A percentile compares a stretch with the other conserved stretches of the same genome.
Evolutionary conservation across 2,329 filamentous ascomycete genomes (phyloP).

Genomic region (Seiridium cupressi): DNA sequence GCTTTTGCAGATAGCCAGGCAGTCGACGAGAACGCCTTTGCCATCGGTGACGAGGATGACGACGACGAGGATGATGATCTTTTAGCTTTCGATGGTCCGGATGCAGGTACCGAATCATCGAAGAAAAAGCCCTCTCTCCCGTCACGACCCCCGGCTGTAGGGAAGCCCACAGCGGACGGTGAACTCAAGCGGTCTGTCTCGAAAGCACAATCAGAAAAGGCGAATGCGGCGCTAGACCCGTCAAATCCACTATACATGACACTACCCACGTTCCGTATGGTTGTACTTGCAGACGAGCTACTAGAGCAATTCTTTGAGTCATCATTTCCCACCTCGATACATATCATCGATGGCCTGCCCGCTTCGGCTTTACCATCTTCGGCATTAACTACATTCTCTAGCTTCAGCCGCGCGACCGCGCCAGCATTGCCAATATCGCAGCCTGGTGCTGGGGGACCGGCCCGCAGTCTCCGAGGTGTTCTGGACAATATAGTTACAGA

Average conservation of each 20-base stretch:
- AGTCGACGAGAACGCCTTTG: conserved; percentile 56
- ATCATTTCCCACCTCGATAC: conserved; percentile 91
- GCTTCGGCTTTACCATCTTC: conserved; percentile 46
- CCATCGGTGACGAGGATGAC: conserved; percentile 63
- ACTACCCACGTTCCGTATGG: conserved; percentile 96
- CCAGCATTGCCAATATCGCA: conserved; percentile 35
- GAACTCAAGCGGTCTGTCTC: conserved; percentile 41
- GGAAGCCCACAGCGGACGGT: conserved; percentile 21
- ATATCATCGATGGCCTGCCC: conserved; percentile 67
- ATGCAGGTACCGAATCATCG: conserved; percentile 37
- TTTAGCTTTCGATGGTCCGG: conserved; percentile 54
- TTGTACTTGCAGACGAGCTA: conserved; percentile 91
- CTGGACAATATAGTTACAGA: conserved; percentile 97
- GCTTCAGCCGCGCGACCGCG: conserved; percentile 48
- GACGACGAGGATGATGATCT: conserved; percentile 54
- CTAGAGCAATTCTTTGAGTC: conserved; percentile 97
- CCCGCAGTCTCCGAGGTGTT: conserved; percentile 82
- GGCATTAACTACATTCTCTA: conserved; percentile 81
- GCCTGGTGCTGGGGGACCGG: conserved; percentile 44
- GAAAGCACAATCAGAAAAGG: conserved; percentile 69
- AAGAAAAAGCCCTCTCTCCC: conserved; percentile 42
- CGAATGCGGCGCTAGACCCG: conserved; percentile 89
- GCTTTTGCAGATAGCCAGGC: conserved; percentile 20
- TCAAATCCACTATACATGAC: conserved; percentile 94
- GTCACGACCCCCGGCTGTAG: conserved; percentile 29